Evolutionary conservation across 2,329 filamentous ascomycete species (phyloP).

Genomic region (Diplodia scrobiculata): DNA sequence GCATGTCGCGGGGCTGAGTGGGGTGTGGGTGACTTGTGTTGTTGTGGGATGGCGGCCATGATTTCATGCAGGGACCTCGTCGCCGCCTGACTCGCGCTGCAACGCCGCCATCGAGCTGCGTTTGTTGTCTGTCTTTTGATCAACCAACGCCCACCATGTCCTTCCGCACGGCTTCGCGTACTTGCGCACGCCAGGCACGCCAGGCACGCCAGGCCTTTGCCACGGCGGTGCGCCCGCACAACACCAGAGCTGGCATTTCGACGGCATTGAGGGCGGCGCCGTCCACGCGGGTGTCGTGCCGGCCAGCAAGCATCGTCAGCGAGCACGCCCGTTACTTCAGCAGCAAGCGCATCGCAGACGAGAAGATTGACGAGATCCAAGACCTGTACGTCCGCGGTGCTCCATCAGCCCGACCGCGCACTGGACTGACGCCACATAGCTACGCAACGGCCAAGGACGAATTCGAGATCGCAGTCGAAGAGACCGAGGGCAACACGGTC

Average conservation of each 20-base stretch:
- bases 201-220: conserved; percentile 13
- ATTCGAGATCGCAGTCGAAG: conserved; percentile 57
- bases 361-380: conserved; percentile 41
- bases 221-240: conserved; percentile 13
- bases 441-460: conserved; percentile 45
- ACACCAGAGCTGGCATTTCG: conserved; percentile 6
- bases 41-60: conserved; percentile 23
- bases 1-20: conserved; percentile 35
- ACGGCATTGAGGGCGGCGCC: neutral
- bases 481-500: conserved; percentile 57
- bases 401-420: neutral
- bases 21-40: neutral
- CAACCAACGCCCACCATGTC: neutral
- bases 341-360: conserved; percentile 32
- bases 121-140: neutral
- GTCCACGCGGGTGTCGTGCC: conserved; percentile 1
- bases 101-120: conserved; percentile 22
- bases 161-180: conserved; percentile 5
- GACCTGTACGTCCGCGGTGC: conserved; percentile 36
- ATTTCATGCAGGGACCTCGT: conserved; percentile 14
- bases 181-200: conserved; percentile 1
- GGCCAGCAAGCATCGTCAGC: conserved; percentile 14
- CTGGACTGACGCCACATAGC: conserved; percentile 17
- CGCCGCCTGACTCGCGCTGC: conserved; percentile 16
- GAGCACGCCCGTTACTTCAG: conserved; percentile 17